These are phyloP conservation scores for Axilococcus clingmanii DNA, from an alignment of 139 green algal species.

Conservation along the genomic window DNA sequence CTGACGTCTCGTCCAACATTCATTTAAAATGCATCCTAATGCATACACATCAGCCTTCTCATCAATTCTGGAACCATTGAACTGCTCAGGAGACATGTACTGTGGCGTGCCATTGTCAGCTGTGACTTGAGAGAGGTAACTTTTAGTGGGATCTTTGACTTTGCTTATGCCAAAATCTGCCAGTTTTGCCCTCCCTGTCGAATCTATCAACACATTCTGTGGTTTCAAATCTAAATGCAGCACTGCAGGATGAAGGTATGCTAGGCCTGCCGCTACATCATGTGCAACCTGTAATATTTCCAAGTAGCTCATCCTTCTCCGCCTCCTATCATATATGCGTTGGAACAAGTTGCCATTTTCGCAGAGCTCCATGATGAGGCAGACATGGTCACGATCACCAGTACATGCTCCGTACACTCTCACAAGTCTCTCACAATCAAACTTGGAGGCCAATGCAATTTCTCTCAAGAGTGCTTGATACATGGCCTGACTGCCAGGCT, in stretches of 20 bases:
- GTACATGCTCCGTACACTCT: slow-evolving; percentile 48
- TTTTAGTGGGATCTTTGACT: slow-evolving; percentile 63
- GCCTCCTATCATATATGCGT: slow-evolving; percentile 54
- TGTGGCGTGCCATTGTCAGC: slow-evolving; percentile 60
- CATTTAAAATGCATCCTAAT: slow-evolving; percentile 47
- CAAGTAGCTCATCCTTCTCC: slow-evolving; percentile 42
- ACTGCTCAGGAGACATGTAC: slow-evolving; percentile 75
- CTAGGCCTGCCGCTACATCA: slow-evolving; percentile 56
- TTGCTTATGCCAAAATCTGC: slow-evolving; percentile 77
- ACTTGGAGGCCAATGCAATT: slow-evolving; percentile 48
- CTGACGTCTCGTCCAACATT: slow-evolving; percentile 36
- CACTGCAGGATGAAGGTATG: slow-evolving; percentile 67
- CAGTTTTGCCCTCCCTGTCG: slow-evolving; percentile 51
- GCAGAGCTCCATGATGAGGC: slow-evolving; percentile 76
- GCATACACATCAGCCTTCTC: slow-evolving; percentile 61
- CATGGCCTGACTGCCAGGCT: slow-evolving; percentile 6
- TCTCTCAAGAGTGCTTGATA: slow-evolving; percentile 48
- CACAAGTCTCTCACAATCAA: slow-evolving; percentile 45
- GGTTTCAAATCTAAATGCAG: slow-evolving; percentile 74
- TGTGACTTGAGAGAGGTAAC: slow-evolving; percentile 62
- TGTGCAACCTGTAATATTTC: slow-evolving; percentile 56
- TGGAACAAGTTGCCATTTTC: slow-evolving; percentile 56
- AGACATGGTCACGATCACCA: slow-evolving; percentile 30
- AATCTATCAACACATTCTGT: slow-evolving; percentile 67
- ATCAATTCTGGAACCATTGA: slow-evolving; percentile 65